Base-by-base conservation (phyloP, 257 asterid species). In the Striga asiatica region DNA sequence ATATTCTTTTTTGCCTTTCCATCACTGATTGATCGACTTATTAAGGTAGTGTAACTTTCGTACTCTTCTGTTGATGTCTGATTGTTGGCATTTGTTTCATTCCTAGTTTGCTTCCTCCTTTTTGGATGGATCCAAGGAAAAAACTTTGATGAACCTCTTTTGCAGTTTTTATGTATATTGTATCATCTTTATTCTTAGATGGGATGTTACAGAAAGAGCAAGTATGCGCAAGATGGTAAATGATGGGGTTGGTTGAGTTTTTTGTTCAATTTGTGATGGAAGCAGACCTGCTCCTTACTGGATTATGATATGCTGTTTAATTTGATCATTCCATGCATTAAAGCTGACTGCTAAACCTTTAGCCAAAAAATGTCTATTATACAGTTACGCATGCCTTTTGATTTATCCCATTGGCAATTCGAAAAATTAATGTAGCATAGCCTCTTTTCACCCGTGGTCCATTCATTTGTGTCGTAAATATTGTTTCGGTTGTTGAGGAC, bases 1-100 rank as follows among this genome's bases (percentile, higher is more conserved):
- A 47, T 78, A 52, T 79, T 79, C 70, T 76, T 88, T 71, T 70
- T 77, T 63, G 80, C 86, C 43, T 88, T 84, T 54, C 99, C 97
- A 50, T 73, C 89, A 41, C 74, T 82, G 18, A 50, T 79, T 47
- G 77, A 56, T 31, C 74, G 86, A 52, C 88, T 84, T 60, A 72
- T 88, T 54, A 82, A 88, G 99, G 99, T 84, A 76, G 56, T 28
- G 14, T 17, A n/a, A 31, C 52, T 22, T 45, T 8, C 20, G 64
- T 20, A 25, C 24, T 58, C 13, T 6, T 16, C 46, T 54, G 28
- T 2, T 39, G 32, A 16, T 49, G 43, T 50, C 37, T 37, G 29
- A 38, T 23, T 24, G 25, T 27, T n/a, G n/a, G n/a, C n/a, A n/a
- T 20, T 37, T 47, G 46, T 22, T 28, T 16, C 35, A n/a, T 60